phyloP scores from a whole-genome alignment of 768 basidiomycete species.

The Termitomyces bulborhizus region DNA sequence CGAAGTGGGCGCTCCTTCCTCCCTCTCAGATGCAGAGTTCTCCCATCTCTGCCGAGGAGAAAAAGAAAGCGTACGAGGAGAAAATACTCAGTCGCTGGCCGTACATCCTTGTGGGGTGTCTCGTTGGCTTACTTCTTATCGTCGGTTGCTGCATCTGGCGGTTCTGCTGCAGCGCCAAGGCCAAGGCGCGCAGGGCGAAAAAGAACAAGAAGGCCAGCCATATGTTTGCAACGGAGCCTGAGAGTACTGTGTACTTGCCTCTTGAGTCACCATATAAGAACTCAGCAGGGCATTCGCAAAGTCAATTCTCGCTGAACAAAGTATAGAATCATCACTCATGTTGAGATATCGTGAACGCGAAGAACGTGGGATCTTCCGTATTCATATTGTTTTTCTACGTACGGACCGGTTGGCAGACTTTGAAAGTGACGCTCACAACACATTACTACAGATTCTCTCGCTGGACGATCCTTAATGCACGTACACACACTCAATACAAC shows the following conservation, averaged over 20 bases:
- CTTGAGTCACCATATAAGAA: conserved; percentile 15
- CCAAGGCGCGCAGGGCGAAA: conserved; percentile 17
- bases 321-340: conserved; percentile 1
- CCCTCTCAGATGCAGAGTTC: conserved; percentile 51
- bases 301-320: conserved; percentile 11
- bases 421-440: conserved; percentile 1
- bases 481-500: not conserved
- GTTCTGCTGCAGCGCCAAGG: conserved; percentile 43
- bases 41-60: conserved; percentile 56
- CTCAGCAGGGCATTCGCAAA: conserved; percentile 6
- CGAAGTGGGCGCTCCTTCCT: conserved; percentile 58
- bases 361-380: not conserved
- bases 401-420: conserved; percentile 1
- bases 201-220: conserved; percentile 14
- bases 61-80: conserved; percentile 61
- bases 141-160: conserved; percentile 49
- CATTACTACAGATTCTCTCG: conserved; percentile 4
- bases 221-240: conserved; percentile 18
- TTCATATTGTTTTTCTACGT: not conserved
- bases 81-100: conserved; percentile 67
- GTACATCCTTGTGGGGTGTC: conserved; percentile 58
- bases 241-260: conserved; percentile 25
- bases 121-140: conserved; percentile 41
- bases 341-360: not conserved
- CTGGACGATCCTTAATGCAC: conserved; percentile 14